These are phyloP conservation scores for Acanthochlamys bracteata DNA, from an alignment of 106 monocot genomes.

Conservation along the genomic window DNA sequence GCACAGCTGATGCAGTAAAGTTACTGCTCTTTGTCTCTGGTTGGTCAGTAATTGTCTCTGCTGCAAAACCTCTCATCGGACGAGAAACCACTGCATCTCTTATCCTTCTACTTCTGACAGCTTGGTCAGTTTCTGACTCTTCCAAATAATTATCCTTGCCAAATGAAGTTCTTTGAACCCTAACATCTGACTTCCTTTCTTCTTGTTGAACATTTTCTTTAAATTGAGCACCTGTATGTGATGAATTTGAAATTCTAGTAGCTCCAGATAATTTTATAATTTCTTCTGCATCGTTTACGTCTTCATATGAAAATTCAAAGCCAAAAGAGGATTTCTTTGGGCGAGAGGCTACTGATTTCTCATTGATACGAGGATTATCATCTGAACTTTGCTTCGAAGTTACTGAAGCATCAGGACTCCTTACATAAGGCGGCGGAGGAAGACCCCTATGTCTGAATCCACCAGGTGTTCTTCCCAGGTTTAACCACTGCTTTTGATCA, in stretches of 20 bases:
- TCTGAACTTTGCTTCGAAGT: conserved; percentile 6
- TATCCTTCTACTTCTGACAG: conserved; percentile 3
- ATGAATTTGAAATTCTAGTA: conserved; percentile 12
- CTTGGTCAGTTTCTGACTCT: conserved; percentile 2
- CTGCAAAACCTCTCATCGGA: conserved; percentile 22
- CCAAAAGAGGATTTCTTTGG: conserved; percentile 4
- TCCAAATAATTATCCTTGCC: conserved; percentile 11
- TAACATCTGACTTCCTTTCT: neutral
- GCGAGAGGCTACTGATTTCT: conserved; percentile 7
- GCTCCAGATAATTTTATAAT: neutral
- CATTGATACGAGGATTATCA: conserved; percentile 1
- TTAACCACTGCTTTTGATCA: conserved; percentile 18
- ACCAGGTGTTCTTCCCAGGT: conserved; percentile 49
- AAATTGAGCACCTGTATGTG: neutral
- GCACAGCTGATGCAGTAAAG: neutral
- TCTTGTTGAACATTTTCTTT: neutral
- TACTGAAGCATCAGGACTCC: conserved; percentile 15
- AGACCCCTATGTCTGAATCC: conserved; percentile 46
- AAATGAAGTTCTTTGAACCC: conserved; percentile 5
- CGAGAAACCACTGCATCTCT: conserved; percentile 33
- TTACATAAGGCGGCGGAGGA: conserved; percentile 28
- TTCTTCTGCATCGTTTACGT: neutral
- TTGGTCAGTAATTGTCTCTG: conserved; percentile 15
- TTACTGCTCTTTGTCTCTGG: conserved; percentile 12
- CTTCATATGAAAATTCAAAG: conserved; percentile 1